Percentiles rank a stretch among this genome's conserved stretches.
These are phyloP conservation scores for Porphyrellus cyaneotinctus DNA, from an alignment of 768 basidiomycete species.

Conservation along the genomic window DNA sequence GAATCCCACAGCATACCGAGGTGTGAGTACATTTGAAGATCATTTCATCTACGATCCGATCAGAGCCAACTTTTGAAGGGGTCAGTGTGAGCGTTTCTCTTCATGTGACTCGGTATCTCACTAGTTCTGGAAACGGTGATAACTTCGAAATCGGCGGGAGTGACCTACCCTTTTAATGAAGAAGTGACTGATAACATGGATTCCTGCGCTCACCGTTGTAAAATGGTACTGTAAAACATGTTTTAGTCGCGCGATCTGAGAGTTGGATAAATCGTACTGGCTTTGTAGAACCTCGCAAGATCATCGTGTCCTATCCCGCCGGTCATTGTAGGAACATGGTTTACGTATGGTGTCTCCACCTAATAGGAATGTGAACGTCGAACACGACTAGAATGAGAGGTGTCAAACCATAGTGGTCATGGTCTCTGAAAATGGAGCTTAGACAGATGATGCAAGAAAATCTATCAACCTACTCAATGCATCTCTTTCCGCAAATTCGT, in stretches of 20 bases:
- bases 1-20: slow-evolving; percentile 20
- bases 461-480: slow-evolving; percentile 32
- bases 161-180: slow-evolving; percentile 28
- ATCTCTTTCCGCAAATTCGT: slow-evolving; percentile 40
- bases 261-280: slow-evolving; percentile 5
- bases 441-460: background rate
- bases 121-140: slow-evolving; percentile 41
- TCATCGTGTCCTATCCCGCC: slow-evolving; percentile 43
- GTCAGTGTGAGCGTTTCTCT: background rate
- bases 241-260: background rate
- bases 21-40: slow-evolving; percentile 42
- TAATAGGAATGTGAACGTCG: slow-evolving; percentile 12
- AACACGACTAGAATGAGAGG: background rate
- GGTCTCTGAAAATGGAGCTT: slow-evolving; percentile 29
- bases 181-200: background rate
- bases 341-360: slow-evolving; percentile 41
- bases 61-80: slow-evolving; percentile 33
- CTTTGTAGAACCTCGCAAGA: slow-evolving; percentile 45
- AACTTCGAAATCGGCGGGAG: slow-evolving; percentile 39
- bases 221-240: slow-evolving; percentile 36
- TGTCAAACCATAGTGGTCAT: slow-evolving; percentile 39
- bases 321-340: slow-evolving; percentile 43
- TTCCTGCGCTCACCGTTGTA: slow-evolving; percentile 24
- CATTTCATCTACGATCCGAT: slow-evolving; percentile 46
- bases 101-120: slow-evolving; percentile 13